Evolutionary conservation across 2,329 filamentous ascomycete genomes (phyloP), one percentile per base, ranked within the genome.

Genomic region (Endocalyx cinctus): DNA sequence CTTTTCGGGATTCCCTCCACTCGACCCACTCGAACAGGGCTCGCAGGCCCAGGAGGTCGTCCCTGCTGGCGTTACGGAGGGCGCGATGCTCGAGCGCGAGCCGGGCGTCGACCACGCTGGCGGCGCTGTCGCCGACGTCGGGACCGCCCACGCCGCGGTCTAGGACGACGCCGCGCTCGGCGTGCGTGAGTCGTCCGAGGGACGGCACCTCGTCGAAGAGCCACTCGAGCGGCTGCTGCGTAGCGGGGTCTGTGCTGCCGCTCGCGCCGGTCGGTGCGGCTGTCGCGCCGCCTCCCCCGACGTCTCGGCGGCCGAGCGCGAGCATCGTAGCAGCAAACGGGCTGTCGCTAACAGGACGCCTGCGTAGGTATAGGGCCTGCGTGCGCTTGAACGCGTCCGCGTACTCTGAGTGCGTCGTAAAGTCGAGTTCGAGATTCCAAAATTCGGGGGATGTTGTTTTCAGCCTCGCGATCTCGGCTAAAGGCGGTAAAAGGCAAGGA

Each of bases 371-470:
- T 26, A 96, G 65, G 2, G 77, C 84, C 47, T 94, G 87, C 17
- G 81, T 80, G 14, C 69, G 67, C 10, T 64, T 65, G 62, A 95
- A 87, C 4, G 79, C 75, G 1, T 70, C 60, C 5, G 75, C 66
- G 30, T 92, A 74, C 0, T 67, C 59, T 0, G 79, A 66, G 36
- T 84, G 78, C 31, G 69, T 64, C 4, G 64, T 66, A 43, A 96
- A 87, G 52, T 92, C 81, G 4, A 95, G 68, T 5, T 79, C 78
- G 3, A 94, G 71, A 26, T 86, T 82, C 89, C 89, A 96, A 64
- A 87, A 90, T 4, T 71, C 69, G 5, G 79, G 71, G 2, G 78
- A 71, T 5, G 70, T 70, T 2, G 77, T 79, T 3, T 66, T 64
- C 13, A 89, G 65, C 16, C 65, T 69, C 2, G 66, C 55, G 31